Evolutionary conservation across 2,329 filamentous ascomycete genomes (phyloP).

Genomic region (Colletotrichum horii): DNA sequence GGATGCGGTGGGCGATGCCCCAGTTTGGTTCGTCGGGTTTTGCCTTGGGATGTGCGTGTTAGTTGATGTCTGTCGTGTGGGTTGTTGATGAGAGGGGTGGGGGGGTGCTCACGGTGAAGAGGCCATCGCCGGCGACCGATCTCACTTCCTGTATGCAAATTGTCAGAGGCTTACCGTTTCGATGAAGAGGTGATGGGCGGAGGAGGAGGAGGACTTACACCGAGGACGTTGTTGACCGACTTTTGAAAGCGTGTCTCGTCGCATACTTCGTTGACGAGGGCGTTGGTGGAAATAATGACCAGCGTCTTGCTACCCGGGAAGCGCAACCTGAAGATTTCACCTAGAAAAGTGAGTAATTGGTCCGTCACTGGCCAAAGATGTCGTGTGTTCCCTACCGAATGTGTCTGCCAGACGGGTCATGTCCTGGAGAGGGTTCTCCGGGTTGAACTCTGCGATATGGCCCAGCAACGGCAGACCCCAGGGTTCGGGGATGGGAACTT

Average conservation of each 20-base stretch:
- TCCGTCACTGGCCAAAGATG: background rate
- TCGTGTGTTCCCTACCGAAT: conserved; percentile 56
- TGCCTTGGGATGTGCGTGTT: conserved; percentile 2
- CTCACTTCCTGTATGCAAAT: conserved; percentile 52
- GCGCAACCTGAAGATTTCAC: conserved; percentile 64
- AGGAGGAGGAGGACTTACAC: background rate
- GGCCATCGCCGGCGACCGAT: conserved; percentile 53
- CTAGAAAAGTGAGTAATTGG: conserved; percentile 33
- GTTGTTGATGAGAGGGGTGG: background rate
- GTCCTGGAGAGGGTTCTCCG: conserved; percentile 60
- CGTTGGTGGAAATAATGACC: conserved; percentile 57
- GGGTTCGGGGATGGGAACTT: conserved; percentile 46
- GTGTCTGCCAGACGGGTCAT: conserved; percentile 64
- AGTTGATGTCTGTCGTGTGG: background rate
- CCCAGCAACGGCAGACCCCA: conserved; percentile 69
- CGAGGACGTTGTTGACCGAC: conserved; percentile 51
- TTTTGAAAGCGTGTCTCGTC: conserved; percentile 73
- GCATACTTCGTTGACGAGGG: conserved; percentile 67
- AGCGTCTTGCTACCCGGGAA: conserved; percentile 48
- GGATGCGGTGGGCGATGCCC: conserved; percentile 64
- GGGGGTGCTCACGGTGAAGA: conserved; percentile 22
- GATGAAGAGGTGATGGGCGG: background rate
- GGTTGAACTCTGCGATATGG: conserved; percentile 68
- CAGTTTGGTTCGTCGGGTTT: conserved; percentile 21
- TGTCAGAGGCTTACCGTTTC: conserved; percentile 8